Base-by-base conservation (phyloP, 1,139 yeast genomes). In the Yamadazyma blattariae region DNA sequence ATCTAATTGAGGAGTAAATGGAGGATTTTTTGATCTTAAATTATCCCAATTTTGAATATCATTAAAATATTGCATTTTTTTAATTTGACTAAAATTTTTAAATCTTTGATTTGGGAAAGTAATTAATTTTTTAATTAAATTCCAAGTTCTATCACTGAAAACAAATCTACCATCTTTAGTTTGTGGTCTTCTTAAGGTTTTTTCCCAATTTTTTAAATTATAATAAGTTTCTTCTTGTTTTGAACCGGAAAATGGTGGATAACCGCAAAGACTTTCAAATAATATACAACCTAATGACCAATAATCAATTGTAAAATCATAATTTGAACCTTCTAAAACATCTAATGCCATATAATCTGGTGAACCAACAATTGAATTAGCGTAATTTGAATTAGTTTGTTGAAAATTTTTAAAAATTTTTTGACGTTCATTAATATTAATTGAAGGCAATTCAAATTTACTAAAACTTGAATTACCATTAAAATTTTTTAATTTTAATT, bases 261-360 rank as follows among this genome's bases (percentile, higher is more conserved):
- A 94, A 0, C 98, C 98, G 56, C 86, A 86, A 34, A 89, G 61
- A 52, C 92, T 83, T 59, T 94, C 99, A 64, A 92, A 94, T 36
- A 90, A 61, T 39, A 94, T 89, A 59, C 98, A 94, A 2, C 98
- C 99, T 37, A 94, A 71, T 0, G 97, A 90, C 99, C 99, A 94
- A 60, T 94, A 94, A 66, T 94, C 99, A 42, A 94, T 95, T 14
- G 98, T 90, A 56, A 83, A 90, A 56, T 94, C 96, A 58, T 94
- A 94, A 42, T 83, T 82, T 51, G 84, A 84, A 8, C 98, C 98
- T 59, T 88, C 95, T 43, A 94, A 77, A 6, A 94, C 97, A 59
- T 94, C 99, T 37, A 94, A 72, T 1, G 99, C 98, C 99, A 94
- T 94, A 58, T 94, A 94, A 58, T 94, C 99, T 1, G 99, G 99